Evolutionary conservation across 768 basidiomycete species (phyloP).

Genomic region (Russula earlei): DNA sequence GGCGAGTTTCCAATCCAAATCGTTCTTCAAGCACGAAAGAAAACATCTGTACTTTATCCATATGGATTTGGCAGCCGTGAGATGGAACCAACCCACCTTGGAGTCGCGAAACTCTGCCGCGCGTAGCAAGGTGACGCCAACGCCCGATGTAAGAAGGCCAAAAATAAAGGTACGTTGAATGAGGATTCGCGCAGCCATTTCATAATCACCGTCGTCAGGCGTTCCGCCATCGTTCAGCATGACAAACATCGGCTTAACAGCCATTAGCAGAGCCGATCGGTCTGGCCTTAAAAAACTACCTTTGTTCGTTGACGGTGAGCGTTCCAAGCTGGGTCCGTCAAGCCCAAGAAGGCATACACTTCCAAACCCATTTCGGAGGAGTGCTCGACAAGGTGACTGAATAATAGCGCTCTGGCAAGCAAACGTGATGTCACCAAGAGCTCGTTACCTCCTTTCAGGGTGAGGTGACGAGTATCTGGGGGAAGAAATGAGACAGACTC

Average conservation of each 20-base stretch:
- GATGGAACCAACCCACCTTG: conserved; percentile 35
- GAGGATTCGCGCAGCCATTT: conserved; percentile 29
- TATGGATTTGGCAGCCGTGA: not conserved
- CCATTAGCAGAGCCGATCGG: conserved; percentile 12
- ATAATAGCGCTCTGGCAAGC: conserved; percentile 44
- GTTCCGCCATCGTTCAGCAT: conserved; percentile 47
- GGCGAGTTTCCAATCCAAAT: conserved; percentile 19
- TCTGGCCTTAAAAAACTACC: not conserved
- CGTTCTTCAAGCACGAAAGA: conserved; percentile 44
- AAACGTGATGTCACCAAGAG: conserved; percentile 38
- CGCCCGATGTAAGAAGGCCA: conserved; percentile 37
- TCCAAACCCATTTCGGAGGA: conserved; percentile 29
- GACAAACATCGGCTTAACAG: conserved; percentile 56
- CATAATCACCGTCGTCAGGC: conserved; percentile 12
- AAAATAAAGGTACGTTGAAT: conserved; percentile 43
- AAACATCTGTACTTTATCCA: conserved; percentile 35
- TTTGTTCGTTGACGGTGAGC: conserved; percentile 38
- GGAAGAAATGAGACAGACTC: not conserved
- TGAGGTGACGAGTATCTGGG: conserved; percentile 38
- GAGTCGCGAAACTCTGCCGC: conserved; percentile 53
- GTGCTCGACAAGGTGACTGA: conserved; percentile 34
- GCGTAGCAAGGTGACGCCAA: conserved; percentile 43
- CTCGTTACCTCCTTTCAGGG: conserved; percentile 31
- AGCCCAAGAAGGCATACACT: conserved; percentile 38
- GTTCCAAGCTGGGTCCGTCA: conserved; percentile 42